Base-by-base conservation (phyloP, 371 early-diverging fungal species). In the Vairimorpha ceranae region DNA sequence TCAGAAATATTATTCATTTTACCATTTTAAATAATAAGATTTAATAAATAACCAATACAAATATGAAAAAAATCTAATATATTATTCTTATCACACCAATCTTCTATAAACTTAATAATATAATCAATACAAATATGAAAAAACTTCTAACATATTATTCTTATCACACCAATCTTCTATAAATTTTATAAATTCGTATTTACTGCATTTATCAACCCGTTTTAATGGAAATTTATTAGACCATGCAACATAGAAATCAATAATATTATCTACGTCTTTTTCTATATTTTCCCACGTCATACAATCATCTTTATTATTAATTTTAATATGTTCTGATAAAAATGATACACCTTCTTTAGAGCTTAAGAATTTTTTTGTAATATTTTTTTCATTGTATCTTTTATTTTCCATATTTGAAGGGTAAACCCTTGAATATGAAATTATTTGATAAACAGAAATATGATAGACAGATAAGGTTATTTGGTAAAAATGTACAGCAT, bases 381-480 rank as follows among this genome's bases (percentile, higher is more conserved):
- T 45, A 19, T 66, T 59, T 35, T 29, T 66, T 35, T 75, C 79
- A 43, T 65, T 76, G 58, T 76, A 79, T 65, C 63, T 71, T 56
- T 48, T 41, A 10, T 41, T 41, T n/a, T n/a, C n/a, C n/a, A n/a
- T n/a, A n/a, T n/a, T n/a, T n/a, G n/a, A n/a, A n/a, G n/a, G n/a
- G n/a, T n/a, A n/a, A n/a, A n/a, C n/a, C n/a, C n/a, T n/a, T 41
- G 41, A 41, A 41, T 41, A 15, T 41, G 15, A 41, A 15, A 10
- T 41, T 15, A 10, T 41, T 10, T 41, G 41, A 41, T 41, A 41
- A 41, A 41, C 7, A 41, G 7, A 63, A 56, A 63, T 79, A 82
- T 66, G 77, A 79, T 35, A 70, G 82, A 56, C 82, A 82, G 61
- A 77, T 82, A 17, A 54, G 75, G 25, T 68, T 79, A 48, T 79